Conservation (phyloP, 768 basidiomycete genomes). For the Pulveroboletus sp. region DNA sequence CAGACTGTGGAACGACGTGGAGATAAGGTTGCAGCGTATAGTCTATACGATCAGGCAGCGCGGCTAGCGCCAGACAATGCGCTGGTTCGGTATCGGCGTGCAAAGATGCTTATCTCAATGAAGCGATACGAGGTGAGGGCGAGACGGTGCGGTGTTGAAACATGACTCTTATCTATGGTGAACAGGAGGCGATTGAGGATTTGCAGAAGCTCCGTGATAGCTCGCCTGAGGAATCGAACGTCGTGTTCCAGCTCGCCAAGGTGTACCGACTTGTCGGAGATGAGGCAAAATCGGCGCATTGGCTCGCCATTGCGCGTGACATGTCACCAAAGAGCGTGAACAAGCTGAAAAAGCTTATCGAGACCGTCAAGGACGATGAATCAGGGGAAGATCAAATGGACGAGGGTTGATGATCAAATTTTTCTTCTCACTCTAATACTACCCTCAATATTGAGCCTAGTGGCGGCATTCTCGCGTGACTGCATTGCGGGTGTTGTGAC, state of each 20-base stretch:
- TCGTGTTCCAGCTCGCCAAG: conserved; percentile 93
- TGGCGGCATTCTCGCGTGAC: conserved; percentile 28
- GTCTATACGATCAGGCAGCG: conserved; percentile 80
- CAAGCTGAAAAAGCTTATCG: conserved; percentile 79
- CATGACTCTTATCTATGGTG: conserved; percentile 22
- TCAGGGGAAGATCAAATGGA: conserved; percentile 68
- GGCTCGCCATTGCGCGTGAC: conserved; percentile 89
- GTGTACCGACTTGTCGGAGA: conserved; percentile 83
- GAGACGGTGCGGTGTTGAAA: conserved; percentile 22
- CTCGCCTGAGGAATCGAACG: conserved; percentile 95
- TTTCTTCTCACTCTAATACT: too few relatives aligned
- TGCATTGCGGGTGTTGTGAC: conserved; percentile 14
- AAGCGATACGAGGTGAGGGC: conserved; percentile 73
- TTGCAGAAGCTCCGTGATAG: conserved; percentile 75
- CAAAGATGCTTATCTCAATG: conserved; percentile 85
- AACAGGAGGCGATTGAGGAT: conserved; percentile 76
- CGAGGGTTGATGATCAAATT: conserved; percentile 53
- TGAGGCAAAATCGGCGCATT: conserved; percentile 74
- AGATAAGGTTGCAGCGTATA: conserved; percentile 71
- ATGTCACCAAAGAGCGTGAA: conserved; percentile 87
- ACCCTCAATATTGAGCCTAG: conserved; percentile 6
- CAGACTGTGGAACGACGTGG: conserved; percentile 89
- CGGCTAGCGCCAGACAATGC: conserved; percentile 82
- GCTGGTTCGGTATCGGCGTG: conserved; percentile 90
- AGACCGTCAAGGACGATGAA: conserved; percentile 62